Evolutionary conservation across 371 early-diverging fungal species (phyloP), one percentile per base, ranked within the genome.

Genomic region (Mucor ambiguus): DNA sequence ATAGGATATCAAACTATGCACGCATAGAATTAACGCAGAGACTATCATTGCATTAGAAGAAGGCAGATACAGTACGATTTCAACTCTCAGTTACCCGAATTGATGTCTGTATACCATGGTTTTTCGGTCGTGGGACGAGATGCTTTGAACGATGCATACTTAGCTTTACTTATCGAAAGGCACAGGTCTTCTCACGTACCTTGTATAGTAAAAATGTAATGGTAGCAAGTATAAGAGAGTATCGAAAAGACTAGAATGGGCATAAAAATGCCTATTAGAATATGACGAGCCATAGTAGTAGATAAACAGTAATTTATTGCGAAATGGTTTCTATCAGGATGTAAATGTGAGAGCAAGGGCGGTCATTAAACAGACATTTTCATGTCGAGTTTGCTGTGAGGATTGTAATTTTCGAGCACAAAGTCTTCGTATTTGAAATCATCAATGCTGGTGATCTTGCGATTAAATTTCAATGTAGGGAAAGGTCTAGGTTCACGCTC

Each of bases 371-470:
- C 95, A 12, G 95, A 88, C 99, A 99, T 99, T 24, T 90, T 84
- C 99, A 99, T 99, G 44, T 88, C 90, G 49, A 99, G 89, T 77
- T 95, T 95, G 33, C 86, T 84, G 73, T 98, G 92, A 26, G 98
- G 98, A 8, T 82, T 71, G 77, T 99, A 99, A 30, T 91, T 94
- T 28, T 88, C 90, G 18, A 99, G 58, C 12, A 89, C 87, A 61
- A 99, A 88, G 76, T 96, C 95, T 29, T 95, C 96, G 61, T 83
- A 82, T 33, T 78, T 82, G 71, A 99, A 96, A 58, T 92, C 93
- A 64, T 98, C 97, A 64, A 99, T 89, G 63, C 74, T 81, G 6
- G 71, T 74, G 14, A 95, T 71, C 30, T 79, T 76, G n/a, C 90
- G 81, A 28, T 66, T 69, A 63, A 98, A 88, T 22, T 70, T 70